phyloP scores from a whole-genome alignment of 768 basidiomycete species.

The Sporobolomyces pararoseus region DNA sequence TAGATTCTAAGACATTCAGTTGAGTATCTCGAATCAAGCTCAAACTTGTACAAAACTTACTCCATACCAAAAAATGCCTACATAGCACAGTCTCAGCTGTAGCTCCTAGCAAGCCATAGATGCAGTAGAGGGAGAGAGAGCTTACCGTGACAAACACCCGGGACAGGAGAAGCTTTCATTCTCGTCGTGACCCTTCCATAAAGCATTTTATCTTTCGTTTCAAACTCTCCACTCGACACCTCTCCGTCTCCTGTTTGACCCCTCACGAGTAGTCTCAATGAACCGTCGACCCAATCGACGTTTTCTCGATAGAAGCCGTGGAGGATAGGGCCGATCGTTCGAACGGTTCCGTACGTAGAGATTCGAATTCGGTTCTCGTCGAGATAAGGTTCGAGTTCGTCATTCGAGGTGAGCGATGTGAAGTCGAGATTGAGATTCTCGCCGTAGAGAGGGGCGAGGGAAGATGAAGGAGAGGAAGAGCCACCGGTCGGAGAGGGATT shows the following conservation, averaged over 20 bases:
- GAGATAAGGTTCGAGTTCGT: constrained; percentile 8
- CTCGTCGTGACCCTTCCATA: constrained; percentile 26
- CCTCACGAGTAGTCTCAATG: not conserved
- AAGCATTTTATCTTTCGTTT: not conserved
- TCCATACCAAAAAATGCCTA: constrained; percentile 19
- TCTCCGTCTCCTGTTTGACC: not conserved
- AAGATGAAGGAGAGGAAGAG: too few relatives aligned
- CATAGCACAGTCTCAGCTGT: not conserved
- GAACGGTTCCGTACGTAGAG: not conserved
- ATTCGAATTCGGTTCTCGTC: not conserved
- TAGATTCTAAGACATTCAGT: too few relatives aligned
- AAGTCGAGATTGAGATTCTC: not conserved
- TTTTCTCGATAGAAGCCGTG: not conserved
- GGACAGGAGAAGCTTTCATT: constrained; percentile 9
- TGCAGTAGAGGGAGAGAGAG: too few relatives aligned
- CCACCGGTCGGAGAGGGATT: too few relatives aligned
- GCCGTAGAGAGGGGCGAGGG: not conserved
- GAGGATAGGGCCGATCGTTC: not conserved
- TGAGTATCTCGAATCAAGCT: too few relatives aligned
- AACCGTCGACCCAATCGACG: constrained; percentile 9
- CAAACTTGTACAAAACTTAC: too few relatives aligned
- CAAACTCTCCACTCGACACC: constrained; percentile 15
- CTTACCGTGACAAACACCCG: constrained; percentile 21
- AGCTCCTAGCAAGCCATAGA: not conserved
- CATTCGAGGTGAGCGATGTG: not conserved